Evolutionary conservation across 306 rosid genomes (phyloP), one percentile per base, ranked within the genome.

Genomic region (Rosa rugosa): DNA sequence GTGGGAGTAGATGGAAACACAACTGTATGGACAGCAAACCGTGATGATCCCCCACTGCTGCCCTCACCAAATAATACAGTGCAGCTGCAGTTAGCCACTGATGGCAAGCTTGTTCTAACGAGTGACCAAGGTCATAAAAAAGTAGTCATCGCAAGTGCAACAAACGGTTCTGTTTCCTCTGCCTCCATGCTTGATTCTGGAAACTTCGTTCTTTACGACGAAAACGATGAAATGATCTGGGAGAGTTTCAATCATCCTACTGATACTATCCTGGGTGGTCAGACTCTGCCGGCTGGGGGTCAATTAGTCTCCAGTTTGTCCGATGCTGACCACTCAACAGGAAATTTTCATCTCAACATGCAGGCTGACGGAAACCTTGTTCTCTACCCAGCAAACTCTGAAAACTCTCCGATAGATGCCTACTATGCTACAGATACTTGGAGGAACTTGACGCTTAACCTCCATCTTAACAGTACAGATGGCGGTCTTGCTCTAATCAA

Each of bases 11-110:
- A 65, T n/a, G 73, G 17, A 54, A 18, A 84, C 18, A 80, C 76
- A 80, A 80, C 81, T 22, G 72, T 84, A 1, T 84, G 84, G 87
- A 84, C 80, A 1, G 76, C 69, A 5, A 80, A 73, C 14, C 56
- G 65, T 25, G 79, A 84, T 27, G 13, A 34, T 7, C 76, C 79
- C 13, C 63, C 38, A 71, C 75, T 27, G 41, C 46, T 5, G 34
- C n/a, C 3, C 76, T 80, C 18, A 7, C 69, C 17, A 6, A 22
- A 12, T 53, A 47, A n/a, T 25, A 41, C 69, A 10, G 31, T 16
- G 3, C 0, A 18, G 12, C 45, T 38, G 62, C 4, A 9, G 11
- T 65, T 67, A 12, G 25, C 44, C 9, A 5, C 3, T 41, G 62
- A 62, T 1, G 83, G 83, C 2, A 47, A 18, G 57, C 20, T 54